Base-by-base conservation (phyloP, 768 basidiomycete genomes). In the Gloeopeniophorella convolvens region DNA sequence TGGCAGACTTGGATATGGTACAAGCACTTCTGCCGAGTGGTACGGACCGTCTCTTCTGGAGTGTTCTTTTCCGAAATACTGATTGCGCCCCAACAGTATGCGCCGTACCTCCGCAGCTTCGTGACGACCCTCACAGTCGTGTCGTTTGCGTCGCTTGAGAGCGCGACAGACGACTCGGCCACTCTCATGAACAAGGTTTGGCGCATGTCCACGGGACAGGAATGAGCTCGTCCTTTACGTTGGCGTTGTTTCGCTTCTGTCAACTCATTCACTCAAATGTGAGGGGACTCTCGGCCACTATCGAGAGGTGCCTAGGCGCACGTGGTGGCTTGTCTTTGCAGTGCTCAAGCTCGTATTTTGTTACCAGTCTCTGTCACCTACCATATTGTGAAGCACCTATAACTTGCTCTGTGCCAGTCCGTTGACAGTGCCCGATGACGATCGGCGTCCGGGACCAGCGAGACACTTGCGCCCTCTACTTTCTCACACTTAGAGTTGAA, bases 1-100 rank as follows among this genome's bases (percentile, higher is more conserved):
- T 92, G 89, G 89, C 83, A 88, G 68, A 87, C 83, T 0, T 91
- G 88, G 85, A 83, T 86, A 2, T 94, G 91, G 91, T 93, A 87
- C 59, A 73, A 86, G 52, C 89, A 95, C 59, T 93, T 91, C 70
- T 88, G 86, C 65, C 74, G 89, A 60, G 74, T 69, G 65, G 91
- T 92, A 46, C 56, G 88, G 70, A 33, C 18, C 11, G 32, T 21
- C 32, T 20, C 46, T 27, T 27, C 45, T 23, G 9, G 18, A 35
- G 30, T 6, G 13, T 23, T 5, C 6, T 27, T 54, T 57, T 3
- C 57, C 50, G 5, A 24, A 28, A 39, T 45, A 30, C 21, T 48
- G 3, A 35, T n/a, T 37, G 21, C 15, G 33, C 9, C 15, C 21
- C 39, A 9, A 15, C 54, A 91, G 89, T 91, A 89, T 57, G 78